Base-by-base conservation (phyloP, 1,284 basidiomycete species). In the Ceratorhiza oryzae-sativae region DNA sequence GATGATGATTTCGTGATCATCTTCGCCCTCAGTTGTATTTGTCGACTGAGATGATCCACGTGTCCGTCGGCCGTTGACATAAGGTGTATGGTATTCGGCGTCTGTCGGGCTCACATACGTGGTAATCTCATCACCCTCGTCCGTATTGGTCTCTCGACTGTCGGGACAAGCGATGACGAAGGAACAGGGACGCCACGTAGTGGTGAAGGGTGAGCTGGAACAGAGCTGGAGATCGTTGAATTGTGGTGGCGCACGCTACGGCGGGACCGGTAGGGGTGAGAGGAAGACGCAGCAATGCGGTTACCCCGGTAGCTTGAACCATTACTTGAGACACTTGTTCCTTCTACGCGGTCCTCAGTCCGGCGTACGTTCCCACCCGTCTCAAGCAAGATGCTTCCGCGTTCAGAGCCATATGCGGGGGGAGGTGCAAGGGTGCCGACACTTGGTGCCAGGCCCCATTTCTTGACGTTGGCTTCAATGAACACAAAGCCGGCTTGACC, bases 401-500 rank as follows among this genome's bases (percentile, higher is more conserved):
- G 86, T 79, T 98, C 95, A 76, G 92, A 94, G 23, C 95, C 95
- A 79, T 98, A 98, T 0, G 96, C 94, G 1, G 95, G 95, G 23
- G 95, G 95, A 30, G 95, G 95, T 0, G 96, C 95, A 9, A 98
- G 86, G 0, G 96, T 98, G 48, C 95, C 95, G 18, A 94, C 90
- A 81, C 94, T 97, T 5, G 95, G 95, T 27, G 96, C 95, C 42
- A 98, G 82, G 25, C 95, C 95, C 96, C 95, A 98, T 80, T 97
- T 97, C 86, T 98, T 98, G 73, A 98, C 96, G 79, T 98, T 97
- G 39, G 95, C 95, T 81, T 98, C 95, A 77, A 98, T 97, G 77
- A 97, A 98, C 45, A 98, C 95, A 78, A 98, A 98, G 1, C 95
- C 95, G 15, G 93, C 91, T 80, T 98, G 95, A 13, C 95, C 96